Percentiles rank a stretch among this genome's conserved stretches.
These are phyloP conservation scores for Diaporthe nobilis DNA, from an alignment of 2,329 filamentous ascomycete species.

Conservation along the genomic window DNA sequence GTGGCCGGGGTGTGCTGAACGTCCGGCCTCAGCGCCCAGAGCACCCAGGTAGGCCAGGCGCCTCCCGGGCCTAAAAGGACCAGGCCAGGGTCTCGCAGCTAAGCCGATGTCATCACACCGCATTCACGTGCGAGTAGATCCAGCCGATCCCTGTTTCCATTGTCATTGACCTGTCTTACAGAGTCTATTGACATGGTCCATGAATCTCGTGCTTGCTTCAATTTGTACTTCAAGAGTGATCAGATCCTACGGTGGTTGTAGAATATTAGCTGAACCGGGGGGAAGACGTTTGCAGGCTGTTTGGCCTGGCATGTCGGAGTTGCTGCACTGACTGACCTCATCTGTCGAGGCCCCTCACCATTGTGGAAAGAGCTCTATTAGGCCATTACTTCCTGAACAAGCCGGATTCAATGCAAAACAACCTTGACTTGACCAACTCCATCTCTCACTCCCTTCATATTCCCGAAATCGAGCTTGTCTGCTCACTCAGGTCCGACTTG, in stretches of 20 bases:
- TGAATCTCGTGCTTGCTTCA: not conserved
- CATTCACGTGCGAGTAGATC: not conserved
- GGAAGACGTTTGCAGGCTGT: not conserved
- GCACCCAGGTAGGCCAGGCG: not conserved
- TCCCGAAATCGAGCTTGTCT: not conserved
- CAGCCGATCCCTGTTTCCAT: not conserved
- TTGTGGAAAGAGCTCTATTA: not conserved
- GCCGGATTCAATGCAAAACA: not conserved
- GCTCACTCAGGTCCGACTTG: not conserved
- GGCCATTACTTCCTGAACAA: not conserved
- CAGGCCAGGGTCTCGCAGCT: not conserved
- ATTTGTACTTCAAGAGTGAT: not conserved
- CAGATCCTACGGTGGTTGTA: not conserved
- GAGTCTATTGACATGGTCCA: not conserved
- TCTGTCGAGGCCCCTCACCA: not conserved
- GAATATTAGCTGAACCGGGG: not conserved
- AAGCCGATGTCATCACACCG: not conserved
- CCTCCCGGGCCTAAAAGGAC: not conserved
- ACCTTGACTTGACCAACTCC: not conserved
- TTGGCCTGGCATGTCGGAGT: not conserved
- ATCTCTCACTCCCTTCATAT: not conserved
- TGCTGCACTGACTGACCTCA: slow-evolving; percentile 17
- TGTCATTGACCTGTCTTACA: not conserved
- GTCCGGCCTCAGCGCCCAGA: not conserved
- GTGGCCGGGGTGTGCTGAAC: slow-evolving; percentile 22